These are phyloP conservation scores for Fusarium pseudoanthophilum DNA, from an alignment of 2,329 filamentous ascomycete species.

Conservation along the genomic window DNA sequence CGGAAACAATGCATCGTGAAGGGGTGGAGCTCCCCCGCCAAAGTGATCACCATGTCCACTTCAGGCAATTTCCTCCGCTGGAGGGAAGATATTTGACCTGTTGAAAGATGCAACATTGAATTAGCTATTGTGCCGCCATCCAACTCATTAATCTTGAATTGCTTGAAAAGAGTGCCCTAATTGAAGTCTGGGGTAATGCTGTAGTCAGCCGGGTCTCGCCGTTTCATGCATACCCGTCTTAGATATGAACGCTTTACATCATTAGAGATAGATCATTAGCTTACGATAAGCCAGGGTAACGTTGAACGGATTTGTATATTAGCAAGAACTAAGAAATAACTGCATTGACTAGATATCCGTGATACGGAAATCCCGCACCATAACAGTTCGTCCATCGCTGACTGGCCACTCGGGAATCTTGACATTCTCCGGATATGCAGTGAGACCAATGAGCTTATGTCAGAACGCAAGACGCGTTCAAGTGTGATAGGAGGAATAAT, in stretches of 20 bases:
- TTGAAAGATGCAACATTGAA: too few relatives aligned
- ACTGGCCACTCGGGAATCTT: not conserved
- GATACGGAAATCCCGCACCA: not conserved
- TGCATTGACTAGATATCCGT: not conserved
- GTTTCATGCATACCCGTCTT: not conserved
- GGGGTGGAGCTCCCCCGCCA: not conserved
- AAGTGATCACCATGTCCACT: not conserved
- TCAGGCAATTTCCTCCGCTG: not conserved
- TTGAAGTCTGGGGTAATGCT: rapidly evolving
- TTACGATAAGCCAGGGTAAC: rapidly evolving
- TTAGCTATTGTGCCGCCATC: rapidly evolving
- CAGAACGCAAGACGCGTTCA: not conserved
- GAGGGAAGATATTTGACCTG: rapidly evolving
- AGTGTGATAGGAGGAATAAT: not conserved
- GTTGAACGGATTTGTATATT: rapidly evolving
- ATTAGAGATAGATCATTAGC: rapidly evolving
- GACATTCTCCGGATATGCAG: not conserved
- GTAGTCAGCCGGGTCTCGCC: not conserved
- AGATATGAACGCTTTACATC: not conserved
- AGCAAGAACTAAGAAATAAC: not conserved
- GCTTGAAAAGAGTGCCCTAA: rapidly evolving
- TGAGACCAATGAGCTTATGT: not conserved
- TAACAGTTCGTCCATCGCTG: not conserved
- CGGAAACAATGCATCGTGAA: rapidly evolving
- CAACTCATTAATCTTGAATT: rapidly evolving